Evolutionary conservation across 2,329 filamentous ascomycete genomes (phyloP), one percentile per base, ranked within the genome.

Genomic region (Colletotrichum phormii): DNA sequence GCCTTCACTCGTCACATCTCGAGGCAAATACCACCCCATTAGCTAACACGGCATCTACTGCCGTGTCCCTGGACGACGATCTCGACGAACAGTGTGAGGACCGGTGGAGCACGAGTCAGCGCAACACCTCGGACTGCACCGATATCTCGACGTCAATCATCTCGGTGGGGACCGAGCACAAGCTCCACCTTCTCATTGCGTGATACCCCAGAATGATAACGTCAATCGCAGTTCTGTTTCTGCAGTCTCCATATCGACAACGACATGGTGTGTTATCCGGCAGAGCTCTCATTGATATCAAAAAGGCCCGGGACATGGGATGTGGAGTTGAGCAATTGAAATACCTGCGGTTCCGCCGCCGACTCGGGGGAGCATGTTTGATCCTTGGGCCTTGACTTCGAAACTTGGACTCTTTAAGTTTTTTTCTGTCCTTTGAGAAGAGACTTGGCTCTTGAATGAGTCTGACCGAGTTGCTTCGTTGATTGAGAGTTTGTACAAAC

Each of bases 131-230:
- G 70, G 70, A 54, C 70, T 69, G 53, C 33, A 51, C 70, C 70
- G 70, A 64, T 64, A 61, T 72, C 67, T 64, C 49, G 54, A 31
- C 66, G n/a, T 42, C 60, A 9, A 7, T 70, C 33, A 26, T 51
- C 59, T 72, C 70, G 70, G 70, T 64, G 33, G 46, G 8, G 8
- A 71, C 68, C 66, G 66, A 72, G 54, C 8, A 29, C 13, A 46
- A 62, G 60, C 54, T 57, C 68, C 68, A 67, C 68, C 4, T 37
- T 55, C 29, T 42, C 60, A 70, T 72, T 64, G 70, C 70, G 70
- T 72, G 60, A 72, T 72, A 51, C 46, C 22, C 31, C 31, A 64
- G 46, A 26, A 22, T 31, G 66, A 72, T 72, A 69, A 59, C 70
- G 70, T 72, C 70, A 72, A 64, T 70, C 46, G 57, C 13, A 18